Base-by-base conservation (phyloP, 1,284 basidiomycete genomes). In the Ustilago xerochloae region DNA sequence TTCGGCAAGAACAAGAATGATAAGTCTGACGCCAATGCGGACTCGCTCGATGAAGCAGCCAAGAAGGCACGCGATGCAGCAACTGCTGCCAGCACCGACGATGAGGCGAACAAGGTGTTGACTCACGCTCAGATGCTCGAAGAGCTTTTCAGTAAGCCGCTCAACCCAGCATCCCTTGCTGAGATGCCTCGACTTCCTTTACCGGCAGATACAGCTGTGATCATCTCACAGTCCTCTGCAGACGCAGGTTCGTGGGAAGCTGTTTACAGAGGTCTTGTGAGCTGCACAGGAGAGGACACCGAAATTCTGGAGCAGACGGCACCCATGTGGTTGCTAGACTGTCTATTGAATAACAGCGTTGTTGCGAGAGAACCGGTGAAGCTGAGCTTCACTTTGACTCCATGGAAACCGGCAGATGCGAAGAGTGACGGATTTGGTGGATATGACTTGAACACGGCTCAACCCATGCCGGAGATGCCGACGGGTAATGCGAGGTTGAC, bases 241-340 rank as follows among this genome's bases (percentile, higher is more conserved):
- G 87, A 87, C 43, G 65, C 87, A 1, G 91, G 91, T 2, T 91
- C 92, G 3, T 95, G 91, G 89, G 89, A 88, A 8, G 90, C 89
- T 5, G 86, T 93, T 2, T 80, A 95, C 81, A 88, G 93, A 24
- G 91, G 93, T 0, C 88, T 89, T 38, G 88, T 90, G 3, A 88
- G 88, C 2, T 88, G 87, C 47, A 90, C 89, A 0, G 89, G 88
- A 9, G 50, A 66, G 12, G 94, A 97, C 74, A 80, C 89, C 36
- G 87, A 88, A 26, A 84, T 86, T 10, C 87, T 98, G 35, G 94
- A 97, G 85, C 89, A 91, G 81, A 86, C 86, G 30, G 89, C 93
- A 87, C 95, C 94, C 2, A 83, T 90, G 64, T 99, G 96, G 96
- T 86, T 97, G 48, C 86, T 95, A 47, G 93, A 97, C 83, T 96